Base-by-base conservation (phyloP, 176 grass and related monocot species). In the Echinochloa phyllopogon region DNA sequence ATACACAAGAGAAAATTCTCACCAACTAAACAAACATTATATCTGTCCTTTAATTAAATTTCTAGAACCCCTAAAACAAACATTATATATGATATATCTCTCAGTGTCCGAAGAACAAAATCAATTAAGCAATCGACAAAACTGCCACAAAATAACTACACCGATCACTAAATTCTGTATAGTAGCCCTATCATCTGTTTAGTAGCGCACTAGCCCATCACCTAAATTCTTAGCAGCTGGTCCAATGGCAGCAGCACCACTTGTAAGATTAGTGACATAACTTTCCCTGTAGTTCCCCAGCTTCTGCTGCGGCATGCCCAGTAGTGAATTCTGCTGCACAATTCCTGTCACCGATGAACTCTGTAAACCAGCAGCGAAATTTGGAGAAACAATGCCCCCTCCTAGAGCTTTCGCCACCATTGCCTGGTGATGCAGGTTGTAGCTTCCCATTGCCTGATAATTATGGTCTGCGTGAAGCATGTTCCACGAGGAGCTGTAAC, bases 371-470 rank as follows among this genome's bases (percentile, higher is more conserved):
- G 3, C 40, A 2, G 33, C 33, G 20, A 66, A 59, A 53, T 73
- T 50, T 17, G 64, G 53, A 37, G 24, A 21, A 3, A 3, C 13
- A 1, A 52, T 4, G 51, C 15, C 43, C 2, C 79, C 49, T 50
- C 17, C 73, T 78, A 86, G 79, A 62, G 84, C 79, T 86, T 57
- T 74, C 27, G 11, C n/a, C 79, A 68, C 53, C 66, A 47, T 45
- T 55, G 78, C 78, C 88, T 90, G 87, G 40, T 89, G 77, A 11
- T 76, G 84, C 52, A 77, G 60, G 74, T 5, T 79, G 85, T 82
- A 74, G 85, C 50, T 59, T 77, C 48, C 79, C 65, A 65, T 20
- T 13, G 52, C 72, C 6, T 71, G 40, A 29, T 33, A 33, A 33
- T 72, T 14, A 9, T 67, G 11, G 12, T 20, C 6, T 37, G 61